These are phyloP conservation scores for Aureobasidium sp. DNA, from an alignment of 2,329 filamentous ascomycete genomes.

Conservation along the genomic window DNA sequence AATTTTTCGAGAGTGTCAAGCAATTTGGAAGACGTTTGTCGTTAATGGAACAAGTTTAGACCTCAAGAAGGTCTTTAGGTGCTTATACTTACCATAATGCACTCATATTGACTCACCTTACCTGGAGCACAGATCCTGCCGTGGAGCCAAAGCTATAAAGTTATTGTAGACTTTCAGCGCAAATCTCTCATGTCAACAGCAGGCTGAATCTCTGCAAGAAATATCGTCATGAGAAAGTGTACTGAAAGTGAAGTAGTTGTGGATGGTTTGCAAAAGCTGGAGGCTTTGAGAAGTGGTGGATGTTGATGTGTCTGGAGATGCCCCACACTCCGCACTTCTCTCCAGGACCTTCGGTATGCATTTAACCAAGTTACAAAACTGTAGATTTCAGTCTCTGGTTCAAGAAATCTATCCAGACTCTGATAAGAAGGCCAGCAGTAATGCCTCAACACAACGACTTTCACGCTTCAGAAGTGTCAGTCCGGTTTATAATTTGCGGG, in stretches of 20 bases:
- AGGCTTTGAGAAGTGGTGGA: not conserved
- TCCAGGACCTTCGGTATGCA: not conserved
- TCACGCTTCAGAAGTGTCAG: not conserved
- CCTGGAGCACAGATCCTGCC: not conserved
- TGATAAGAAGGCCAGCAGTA: not conserved
- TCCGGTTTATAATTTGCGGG: not conserved
- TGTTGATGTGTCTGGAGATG: not conserved
- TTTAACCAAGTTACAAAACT: not conserved
- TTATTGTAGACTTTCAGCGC: not conserved
- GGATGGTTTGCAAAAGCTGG: not conserved
- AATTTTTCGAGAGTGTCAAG: too few relatives aligned
- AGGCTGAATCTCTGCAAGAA: not conserved
- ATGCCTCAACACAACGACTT: not conserved
- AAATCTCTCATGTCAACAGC: not conserved
- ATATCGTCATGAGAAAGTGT: not conserved
- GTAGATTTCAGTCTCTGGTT: not conserved
- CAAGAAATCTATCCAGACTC: too few relatives aligned
- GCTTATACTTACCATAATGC: not conserved
- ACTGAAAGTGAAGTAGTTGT: not conserved
- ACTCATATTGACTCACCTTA: not conserved
- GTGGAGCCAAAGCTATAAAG: not conserved
- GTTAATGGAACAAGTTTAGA: not conserved
- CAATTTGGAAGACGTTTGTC: not conserved
- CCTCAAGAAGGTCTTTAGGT: not conserved
- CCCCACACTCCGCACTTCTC: constrained; percentile 1